These are phyloP conservation scores for Fusarium sp. DNA, from an alignment of 2,329 filamentous ascomycete genomes.

Conservation along the genomic window DNA sequence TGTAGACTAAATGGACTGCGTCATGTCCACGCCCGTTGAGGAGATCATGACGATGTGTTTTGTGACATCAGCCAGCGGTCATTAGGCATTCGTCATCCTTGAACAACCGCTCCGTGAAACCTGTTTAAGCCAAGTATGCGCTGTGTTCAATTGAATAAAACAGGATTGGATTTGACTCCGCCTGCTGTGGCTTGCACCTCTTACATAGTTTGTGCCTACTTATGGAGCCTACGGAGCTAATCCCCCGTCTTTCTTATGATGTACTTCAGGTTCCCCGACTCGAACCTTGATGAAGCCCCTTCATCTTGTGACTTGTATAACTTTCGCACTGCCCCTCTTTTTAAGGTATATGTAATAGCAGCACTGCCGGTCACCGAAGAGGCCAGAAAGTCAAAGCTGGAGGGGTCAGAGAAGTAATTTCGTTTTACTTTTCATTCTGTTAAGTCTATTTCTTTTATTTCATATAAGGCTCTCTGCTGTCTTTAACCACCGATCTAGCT, in stretches of 20 bases:
- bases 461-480: no score
- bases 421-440: no score
- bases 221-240: neutral
- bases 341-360: no score
- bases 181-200: neutral
- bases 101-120: neutral
- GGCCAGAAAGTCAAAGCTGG: no score
- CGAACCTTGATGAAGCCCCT: neutral
- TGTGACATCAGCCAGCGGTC: neutral
- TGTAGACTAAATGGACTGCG: neutral
- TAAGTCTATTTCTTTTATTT: no score
- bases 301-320: no score
- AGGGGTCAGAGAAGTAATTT: no score
- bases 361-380: no score
- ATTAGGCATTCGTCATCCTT: neutral
- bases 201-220: neutral
- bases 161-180: neutral
- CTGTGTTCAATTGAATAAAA: neutral
- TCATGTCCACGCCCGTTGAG: neutral
- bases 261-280: neutral
- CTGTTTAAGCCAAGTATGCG: neutral
- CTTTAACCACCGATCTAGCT: no score
- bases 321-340: no score
- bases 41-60: neutral
- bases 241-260: neutral